Evolutionary conservation across 1,284 basidiomycete genomes (phyloP), one percentile per base, ranked within the genome.

Genomic region (Malassezia psittaci): DNA sequence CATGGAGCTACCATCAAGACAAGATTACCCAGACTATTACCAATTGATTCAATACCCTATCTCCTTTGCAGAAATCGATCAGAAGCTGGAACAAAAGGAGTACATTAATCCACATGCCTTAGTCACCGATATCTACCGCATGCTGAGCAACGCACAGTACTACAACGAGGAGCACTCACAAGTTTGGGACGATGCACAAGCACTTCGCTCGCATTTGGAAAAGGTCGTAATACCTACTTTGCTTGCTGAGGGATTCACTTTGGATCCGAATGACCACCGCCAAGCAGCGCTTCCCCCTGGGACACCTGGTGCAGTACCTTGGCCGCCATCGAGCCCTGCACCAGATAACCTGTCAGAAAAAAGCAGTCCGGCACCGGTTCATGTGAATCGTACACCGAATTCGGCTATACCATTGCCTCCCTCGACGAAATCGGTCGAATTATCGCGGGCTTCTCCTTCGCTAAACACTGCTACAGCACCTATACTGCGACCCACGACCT

Each of bases 1-100:
- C 45, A 53, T 64, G n/a, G 48, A 61, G 43, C 63, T 74, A 21
- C 72, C 72, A 10, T 57, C 64, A 32, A 60, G 54, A 10, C 36
- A 43, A n/a, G 59, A 71, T 35, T 62, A 63, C 36, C 72, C 72
- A 1, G 65, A 73, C 41, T 74, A 74, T 62, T 74, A 74, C 51
- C 63, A 67, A 41, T 54, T 69, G 11, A 65, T 74, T 39, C 51
- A 53, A 21, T 52, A 53, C 21, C 72, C 72, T 13, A 61, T 73
- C 44, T 62, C 59, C 24, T 40, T 74, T n/a, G 48, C 51, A 0
- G 63, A 67, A 44, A 69, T 74, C 24, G 64, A 71, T 42, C 52
- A 45, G 41, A 57, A 50, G 35, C 48, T 68, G 21, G 54, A 51
- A n/a, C 48, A 54, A 15, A 72, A 67, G 39, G 51, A 36, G 37